Evolutionary conservation across 352 stramenopile genomes (phyloP), one percentile per base, ranked within the genome.

Genomic region (Globisporangium splendens): DNA sequence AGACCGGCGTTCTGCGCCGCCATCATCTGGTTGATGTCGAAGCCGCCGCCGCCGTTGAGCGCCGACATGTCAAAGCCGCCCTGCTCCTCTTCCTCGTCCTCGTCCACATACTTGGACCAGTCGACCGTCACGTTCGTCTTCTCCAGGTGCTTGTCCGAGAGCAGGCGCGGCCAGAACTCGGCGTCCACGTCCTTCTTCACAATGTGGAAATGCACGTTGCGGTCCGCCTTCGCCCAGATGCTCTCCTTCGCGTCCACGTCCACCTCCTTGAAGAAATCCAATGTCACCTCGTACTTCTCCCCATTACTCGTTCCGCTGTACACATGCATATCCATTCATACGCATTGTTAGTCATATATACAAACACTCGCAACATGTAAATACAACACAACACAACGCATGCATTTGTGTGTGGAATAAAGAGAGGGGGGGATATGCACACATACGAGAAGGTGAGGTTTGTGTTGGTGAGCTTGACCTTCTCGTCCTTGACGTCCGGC

Each of bases 121-220:
- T 98, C 96, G 67, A 97, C 86, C 69, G 93, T 95, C 11, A 98
- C 93, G 66, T 98, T 97, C 68, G 96, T 98, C 83, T 98, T 98
- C 73, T 98, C 93, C 54, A 98, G 68, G 52, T 80, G 65, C 85
- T 99, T 99, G 79, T 99, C 95, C 62, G 96, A 84, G 51, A 98
- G 75, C 63, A 99, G 75, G 54, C 94, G 86, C 41, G 96, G 95
- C 96, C 96, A 99, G 61, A 98, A 98, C 47, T 96, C 93, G 31
- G 88, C 93, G 55, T 91, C 81, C 68, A 94, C 91, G 60, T 97
- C 83, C 68, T 97, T 95, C 76, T 98, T 98, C 63, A 98, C 79
- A 52, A 99, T 96, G 69, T 97, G 83, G 74, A 99, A 98, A 65
- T 98, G 91, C 60, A 99, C 59, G 50, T 96, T 97, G 63, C 96